Conservation (phyloP, 2,329 filamentous ascomycete genomes). For the Pseudogymnoascus sp. region DNA sequence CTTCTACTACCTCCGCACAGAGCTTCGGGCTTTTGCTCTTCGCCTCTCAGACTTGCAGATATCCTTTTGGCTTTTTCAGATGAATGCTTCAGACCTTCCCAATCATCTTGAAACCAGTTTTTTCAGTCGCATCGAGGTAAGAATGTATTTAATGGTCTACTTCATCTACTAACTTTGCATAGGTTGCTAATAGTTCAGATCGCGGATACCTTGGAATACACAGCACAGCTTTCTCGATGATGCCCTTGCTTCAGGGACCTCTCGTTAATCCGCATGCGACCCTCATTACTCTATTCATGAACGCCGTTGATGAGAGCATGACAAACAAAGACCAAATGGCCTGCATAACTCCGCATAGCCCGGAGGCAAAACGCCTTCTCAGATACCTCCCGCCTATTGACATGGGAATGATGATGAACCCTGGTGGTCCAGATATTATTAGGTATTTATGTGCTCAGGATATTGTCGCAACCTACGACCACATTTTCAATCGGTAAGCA, state of each 20-base stretch:
- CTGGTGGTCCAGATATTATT: neutral
- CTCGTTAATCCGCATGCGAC: slow-evolving; percentile 32
- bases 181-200: slow-evolving; percentile 34
- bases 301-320: slow-evolving; percentile 24
- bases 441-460: neutral
- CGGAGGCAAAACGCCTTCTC: neutral
- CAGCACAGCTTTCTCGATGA: slow-evolving; percentile 22
- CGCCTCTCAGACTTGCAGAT: slow-evolving; percentile 18
- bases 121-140: slow-evolving; percentile 34
- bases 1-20: slow-evolving; percentile 25
- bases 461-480: neutral
- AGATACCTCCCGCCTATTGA: neutral
- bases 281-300: slow-evolving; percentile 34
- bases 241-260: slow-evolving; percentile 26
- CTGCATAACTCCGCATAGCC: neutral
- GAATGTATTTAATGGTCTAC: neutral
- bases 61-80: slow-evolving; percentile 23
- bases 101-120: slow-evolving; percentile 8
- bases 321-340: neutral
- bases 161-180: neutral
- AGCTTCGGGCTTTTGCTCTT: slow-evolving; percentile 26
- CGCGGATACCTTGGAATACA: slow-evolving; percentile 24
- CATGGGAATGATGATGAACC: neutral
- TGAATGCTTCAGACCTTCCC: slow-evolving; percentile 23
- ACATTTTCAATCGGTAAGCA: neutral